These are phyloP conservation scores for Eucalyptus pauciflora DNA, from an alignment of 345 rosid species.

Conservation along the genomic window DNA sequence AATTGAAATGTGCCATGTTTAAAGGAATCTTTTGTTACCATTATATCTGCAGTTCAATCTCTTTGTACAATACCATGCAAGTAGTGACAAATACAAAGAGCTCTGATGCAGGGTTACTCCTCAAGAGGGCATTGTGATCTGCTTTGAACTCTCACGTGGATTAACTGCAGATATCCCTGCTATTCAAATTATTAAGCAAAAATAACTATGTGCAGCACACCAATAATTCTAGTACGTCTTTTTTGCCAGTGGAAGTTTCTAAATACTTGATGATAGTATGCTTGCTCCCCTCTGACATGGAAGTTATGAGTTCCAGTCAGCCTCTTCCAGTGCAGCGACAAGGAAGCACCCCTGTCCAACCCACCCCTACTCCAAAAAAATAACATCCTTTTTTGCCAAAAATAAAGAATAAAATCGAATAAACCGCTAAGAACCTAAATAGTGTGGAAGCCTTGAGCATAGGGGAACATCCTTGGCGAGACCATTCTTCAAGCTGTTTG, in stretches of 20 bases:
- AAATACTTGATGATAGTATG: neutral
- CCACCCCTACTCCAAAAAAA: neutral
- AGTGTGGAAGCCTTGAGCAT: neutral
- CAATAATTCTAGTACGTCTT: neutral
- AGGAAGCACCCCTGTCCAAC: neutral
- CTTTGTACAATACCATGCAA: neutral
- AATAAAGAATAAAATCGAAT: neutral
- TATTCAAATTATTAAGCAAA: neutral
- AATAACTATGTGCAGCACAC: neutral
- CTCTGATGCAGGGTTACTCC: neutral
- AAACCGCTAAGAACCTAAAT: neutral
- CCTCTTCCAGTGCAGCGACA: neutral
- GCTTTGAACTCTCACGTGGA: neutral
- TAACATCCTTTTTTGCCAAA: neutral
- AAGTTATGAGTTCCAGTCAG: neutral
- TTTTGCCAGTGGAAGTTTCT: neutral
- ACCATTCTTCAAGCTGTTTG: neutral
- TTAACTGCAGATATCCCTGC: neutral
- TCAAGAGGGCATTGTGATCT: neutral
- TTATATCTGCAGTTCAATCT: neutral
- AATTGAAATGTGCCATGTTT: neutral
- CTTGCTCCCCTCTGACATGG: neutral
- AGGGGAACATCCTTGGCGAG: neutral
- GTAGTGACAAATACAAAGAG: neutral
- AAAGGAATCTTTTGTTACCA: neutral